phyloP scores from a whole-genome alignment of 2,329 filamentous ascomycete genomes.

The Colletotrichum tofieldiae region DNA sequence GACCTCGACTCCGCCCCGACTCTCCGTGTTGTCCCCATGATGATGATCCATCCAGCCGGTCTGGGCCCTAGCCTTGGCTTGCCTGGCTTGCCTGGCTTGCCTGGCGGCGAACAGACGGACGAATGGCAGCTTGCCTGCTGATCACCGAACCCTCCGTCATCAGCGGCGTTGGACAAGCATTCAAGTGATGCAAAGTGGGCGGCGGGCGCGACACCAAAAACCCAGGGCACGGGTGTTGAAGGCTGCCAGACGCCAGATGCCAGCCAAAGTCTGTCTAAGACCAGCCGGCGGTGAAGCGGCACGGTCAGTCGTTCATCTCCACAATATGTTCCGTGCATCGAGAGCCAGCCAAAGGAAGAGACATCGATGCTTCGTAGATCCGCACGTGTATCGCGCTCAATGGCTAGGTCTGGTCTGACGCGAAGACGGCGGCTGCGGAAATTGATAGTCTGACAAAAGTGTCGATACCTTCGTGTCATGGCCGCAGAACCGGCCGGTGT shows the following conservation, averaged over 20 bases:
- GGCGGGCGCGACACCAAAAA: conserved; percentile 28
- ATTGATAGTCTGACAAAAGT: conserved; percentile 27
- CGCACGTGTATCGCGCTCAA: conserved; percentile 34
- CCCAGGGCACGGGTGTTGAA: conserved; percentile 25
- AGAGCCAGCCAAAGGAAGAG: conserved; percentile 20
- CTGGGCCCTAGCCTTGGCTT: conserved; percentile 27
- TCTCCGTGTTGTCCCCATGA: conserved; percentile 19
- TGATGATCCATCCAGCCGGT: conserved; percentile 27
- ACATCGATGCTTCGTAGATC: conserved; percentile 18
- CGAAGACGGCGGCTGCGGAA: conserved; percentile 20
- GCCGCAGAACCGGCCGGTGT: conserved; percentile 29
- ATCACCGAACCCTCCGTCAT: conserved; percentile 25
- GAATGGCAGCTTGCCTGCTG: conserved; percentile 19
- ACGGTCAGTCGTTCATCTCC: conserved; percentile 41
- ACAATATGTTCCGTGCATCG: conserved; percentile 35
- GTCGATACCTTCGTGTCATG: conserved; percentile 8
- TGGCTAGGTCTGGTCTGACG: conserved; percentile 11
- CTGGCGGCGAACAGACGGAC: conserved; percentile 34
- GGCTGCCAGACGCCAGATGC: conserved; percentile 34
- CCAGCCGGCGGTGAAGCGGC: conserved; percentile 38
- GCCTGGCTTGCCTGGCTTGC: conserved; percentile 9
- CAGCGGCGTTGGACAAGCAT: conserved; percentile 39
- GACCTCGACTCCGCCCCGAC: conserved; percentile 17
- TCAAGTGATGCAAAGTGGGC: conserved; percentile 32
- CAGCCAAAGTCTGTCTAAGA: conserved; percentile 39